Base-by-base conservation (phyloP, 208 protist genomes). In the Crithidia brevicula region DNA sequence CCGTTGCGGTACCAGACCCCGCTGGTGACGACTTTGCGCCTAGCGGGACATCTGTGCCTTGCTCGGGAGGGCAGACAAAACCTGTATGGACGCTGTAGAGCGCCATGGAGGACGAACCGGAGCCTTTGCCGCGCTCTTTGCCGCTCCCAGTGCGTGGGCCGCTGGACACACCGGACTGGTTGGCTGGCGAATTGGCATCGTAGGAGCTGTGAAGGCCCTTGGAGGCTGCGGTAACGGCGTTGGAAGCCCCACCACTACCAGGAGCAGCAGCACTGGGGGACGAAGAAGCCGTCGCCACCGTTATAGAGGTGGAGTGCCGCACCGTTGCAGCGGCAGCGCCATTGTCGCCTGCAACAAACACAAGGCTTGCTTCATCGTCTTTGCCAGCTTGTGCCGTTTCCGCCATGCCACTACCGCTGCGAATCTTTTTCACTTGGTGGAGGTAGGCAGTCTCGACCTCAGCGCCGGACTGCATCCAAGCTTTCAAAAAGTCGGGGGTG, bases 401-500 rank as follows among this genome's bases (percentile, higher is more conserved):
- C 11, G 30, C 8, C 1, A 10, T 40, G 1, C 31, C 30, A 28
- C 23, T 46, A 23, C 25, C 25, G 5, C 16, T 10, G 9, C 11
- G 30, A 22, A 30, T 9, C 30, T 56, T 57, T 31, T 72, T 54
- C 11, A 64, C 43, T 16, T 74, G 58, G 20, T 75, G 40, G 34
- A 34, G 31, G 50, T 78, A 77, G 9, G 64, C 67, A 18, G 47
- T 13, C 57, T 67, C 47, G 9, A 71, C 68, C 7, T 77, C 62
- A 22, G 30, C 51, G 9, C 60, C 65, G 31, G 81, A 72, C 64
- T 83, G 64, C 20, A 72, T 20, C 81, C 76, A 83, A 56, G 68
- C 63, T 71, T 86, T 83, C 8, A 83, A 30, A 34, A 86, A 86
- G 13, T 77, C 74, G 0, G 81, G 81, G 3, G 69, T 83, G 30